Evolutionary conservation across 2,329 filamentous ascomycete species (phyloP), one percentile per base, ranked within the genome.

Genomic region (Setomelanomma holmii): DNA sequence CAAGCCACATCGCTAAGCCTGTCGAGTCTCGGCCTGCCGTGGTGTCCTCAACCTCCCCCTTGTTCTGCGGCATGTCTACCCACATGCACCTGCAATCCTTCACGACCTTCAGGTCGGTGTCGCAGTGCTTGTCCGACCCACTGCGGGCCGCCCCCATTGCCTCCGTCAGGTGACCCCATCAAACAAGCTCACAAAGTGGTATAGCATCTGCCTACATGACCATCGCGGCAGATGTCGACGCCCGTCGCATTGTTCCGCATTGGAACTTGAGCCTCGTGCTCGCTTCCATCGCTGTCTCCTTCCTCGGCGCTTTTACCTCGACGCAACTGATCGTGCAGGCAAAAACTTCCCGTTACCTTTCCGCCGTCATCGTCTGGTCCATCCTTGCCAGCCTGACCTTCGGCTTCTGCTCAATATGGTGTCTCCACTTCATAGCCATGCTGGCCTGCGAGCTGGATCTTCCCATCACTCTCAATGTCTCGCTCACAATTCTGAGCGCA

Each of bases 371-470:
- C 34, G 34, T 36, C 12, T 36, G 34, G 34, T 36, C 34, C 34
- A 36, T 36, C 34, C 12, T 36, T n/a, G 34, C 34, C 10, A 36
- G 34, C 34, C 34, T 36, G 14, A 36, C 34, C n/a, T 36, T 36
- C n/a, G 34, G 34, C 3, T 36, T 36, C n/a, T 36, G 34, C 34
- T 36, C 34, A 3, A 36, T 36, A 36, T 36, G 34, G 34, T 36
- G 34, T 36, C 34, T 36, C 34, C 34, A 36, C 34, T 36, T 36
- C 34, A 36, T 36, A n/a, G 34, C 34, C 34, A 36, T 36, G 34
- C 34, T 36, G 16, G 34, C 34, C 34, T 36, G 34, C n/a, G 34
- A 36, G 34, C 34, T 36, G 34, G 34, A 36, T 36, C 34, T 36
- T 17, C 34, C 34, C 4, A 36, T 36, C 34, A 36, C 34, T 36